Evolutionary conservation across 2,329 filamentous ascomycete species (phyloP).

Genomic region (Uncinocarpus reesii): DNA sequence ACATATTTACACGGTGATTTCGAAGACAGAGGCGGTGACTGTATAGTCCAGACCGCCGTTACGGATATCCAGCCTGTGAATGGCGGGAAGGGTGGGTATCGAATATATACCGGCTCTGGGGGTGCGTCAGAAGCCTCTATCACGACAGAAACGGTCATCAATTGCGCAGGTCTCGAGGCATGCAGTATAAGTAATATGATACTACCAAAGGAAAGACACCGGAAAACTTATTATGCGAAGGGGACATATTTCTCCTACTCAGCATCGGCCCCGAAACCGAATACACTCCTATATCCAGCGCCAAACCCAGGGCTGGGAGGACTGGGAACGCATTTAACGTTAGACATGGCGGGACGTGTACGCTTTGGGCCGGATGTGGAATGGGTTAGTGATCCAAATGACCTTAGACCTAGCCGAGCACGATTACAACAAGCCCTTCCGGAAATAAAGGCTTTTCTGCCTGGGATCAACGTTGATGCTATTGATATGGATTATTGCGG

Average conservation of each 20-base stretch:
- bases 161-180: conserved; percentile 73
- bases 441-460: conserved; percentile 72
- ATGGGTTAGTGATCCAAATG: conserved; percentile 64
- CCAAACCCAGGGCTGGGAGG: conserved; percentile 72
- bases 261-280: conserved; percentile 52
- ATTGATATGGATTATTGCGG: conserved; percentile 80
- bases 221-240: conserved; percentile 71
- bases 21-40: conserved; percentile 63
- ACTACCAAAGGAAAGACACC: conserved; percentile 43
- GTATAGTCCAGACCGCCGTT: conserved; percentile 60
- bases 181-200: conserved; percentile 74
- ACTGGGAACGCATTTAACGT: conserved; percentile 86
- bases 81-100: conserved; percentile 58
- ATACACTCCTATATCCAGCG: conserved; percentile 75
- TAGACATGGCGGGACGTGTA: conserved; percentile 74
- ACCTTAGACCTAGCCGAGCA: conserved; percentile 57
- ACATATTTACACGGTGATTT: conserved; percentile 64
- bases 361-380: conserved; percentile 93
- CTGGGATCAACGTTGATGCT: conserved; percentile 54
- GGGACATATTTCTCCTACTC: conserved; percentile 89
- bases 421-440: conserved; percentile 57
- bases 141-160: conserved; percentile 67
- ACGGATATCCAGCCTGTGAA: conserved; percentile 46
- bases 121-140: conserved; percentile 42
- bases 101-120: conserved; percentile 45